phyloP scores from a whole-genome alignment of 305 asterid genomes.

The Rubia peregrina region DNA sequence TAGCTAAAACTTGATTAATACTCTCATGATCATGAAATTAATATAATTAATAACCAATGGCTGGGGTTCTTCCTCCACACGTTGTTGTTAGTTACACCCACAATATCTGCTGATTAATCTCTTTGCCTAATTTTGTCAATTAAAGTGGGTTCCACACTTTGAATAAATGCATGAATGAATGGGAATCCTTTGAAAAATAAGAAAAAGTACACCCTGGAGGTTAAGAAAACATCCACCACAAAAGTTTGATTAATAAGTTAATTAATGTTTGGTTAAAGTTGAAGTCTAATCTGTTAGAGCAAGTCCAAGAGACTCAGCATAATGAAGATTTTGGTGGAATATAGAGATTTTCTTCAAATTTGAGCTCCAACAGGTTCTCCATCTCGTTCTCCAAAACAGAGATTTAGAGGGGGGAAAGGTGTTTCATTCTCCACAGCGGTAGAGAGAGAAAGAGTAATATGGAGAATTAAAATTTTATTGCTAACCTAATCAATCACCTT shows the following conservation, averaged over 20 bases:
- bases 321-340: too few relatives aligned
- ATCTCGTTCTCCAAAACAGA: too few relatives aligned
- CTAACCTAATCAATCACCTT: too few relatives aligned
- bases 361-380: too few relatives aligned
- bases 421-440: too few relatives aligned
- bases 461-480: too few relatives aligned
- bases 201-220: constrained; percentile 11
- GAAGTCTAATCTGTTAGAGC: background rate
- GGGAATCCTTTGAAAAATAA: constrained; percentile 14
- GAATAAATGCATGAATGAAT: background rate
- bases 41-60: background rate
- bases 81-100: constrained; percentile 4
- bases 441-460: too few relatives aligned
- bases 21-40: background rate
- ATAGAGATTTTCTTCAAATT: too few relatives aligned
- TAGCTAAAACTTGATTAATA: background rate
- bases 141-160: constrained; percentile 2
- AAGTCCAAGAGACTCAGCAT: too few relatives aligned
- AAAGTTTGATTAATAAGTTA: background rate
- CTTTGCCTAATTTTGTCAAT: background rate
- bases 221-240: constrained; percentile 18
- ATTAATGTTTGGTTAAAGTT: background rate
- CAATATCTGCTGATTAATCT: constrained; percentile 4
- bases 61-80: background rate
- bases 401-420: too few relatives aligned